phyloP scores from a whole-genome alignment of 1,284 basidiomycete genomes.

The Calocybe gambosa region DNA sequence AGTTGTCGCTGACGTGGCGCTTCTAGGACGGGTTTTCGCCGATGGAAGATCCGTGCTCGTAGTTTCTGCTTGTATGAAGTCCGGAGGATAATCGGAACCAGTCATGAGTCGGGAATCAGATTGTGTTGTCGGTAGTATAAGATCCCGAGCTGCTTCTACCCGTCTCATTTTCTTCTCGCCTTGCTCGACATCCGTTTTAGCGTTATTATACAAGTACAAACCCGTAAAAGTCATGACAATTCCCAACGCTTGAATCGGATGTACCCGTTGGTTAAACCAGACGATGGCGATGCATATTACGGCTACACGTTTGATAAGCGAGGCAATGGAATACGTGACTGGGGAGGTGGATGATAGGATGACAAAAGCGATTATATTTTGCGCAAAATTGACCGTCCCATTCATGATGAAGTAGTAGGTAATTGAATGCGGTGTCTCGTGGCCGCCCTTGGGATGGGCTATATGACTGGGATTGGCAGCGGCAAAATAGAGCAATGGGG shows the following conservation, averaged over 20 bases:
- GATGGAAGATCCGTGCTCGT: conserved; percentile 28
- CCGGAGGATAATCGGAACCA: conserved; percentile 33
- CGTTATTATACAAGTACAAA: conserved; percentile 93
- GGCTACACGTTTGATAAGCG: conserved; percentile 94
- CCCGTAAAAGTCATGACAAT: conserved; percentile 89
- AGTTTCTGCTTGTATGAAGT: conserved; percentile 23
- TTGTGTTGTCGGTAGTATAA: conserved; percentile 69
- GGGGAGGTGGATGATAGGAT: conserved; percentile 95
- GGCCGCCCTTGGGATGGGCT: conserved; percentile 44
- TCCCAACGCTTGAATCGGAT: conserved; percentile 80
- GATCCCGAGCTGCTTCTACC: conserved; percentile 74
- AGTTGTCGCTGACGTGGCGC: conserved; percentile 22
- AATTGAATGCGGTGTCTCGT: conserved; percentile 49
- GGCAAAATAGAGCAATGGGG: conserved; percentile 54
- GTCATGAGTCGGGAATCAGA: conserved; percentile 43
- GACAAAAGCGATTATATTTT: conserved; percentile 96
- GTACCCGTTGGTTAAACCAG: conserved; percentile 92
- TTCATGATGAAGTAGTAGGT: conserved; percentile 83
- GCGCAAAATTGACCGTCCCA: conserved; percentile 93
- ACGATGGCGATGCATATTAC: conserved; percentile 97
- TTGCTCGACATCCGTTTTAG: conserved; percentile 88
- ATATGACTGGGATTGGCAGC: conserved; percentile 35
- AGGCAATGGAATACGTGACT: conserved; percentile 98
- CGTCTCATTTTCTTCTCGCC: conserved; percentile 85
- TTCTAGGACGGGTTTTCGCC: conserved; percentile 30